Conservation (phyloP, 345 rosid species). For the Turnera subulata region DNA sequence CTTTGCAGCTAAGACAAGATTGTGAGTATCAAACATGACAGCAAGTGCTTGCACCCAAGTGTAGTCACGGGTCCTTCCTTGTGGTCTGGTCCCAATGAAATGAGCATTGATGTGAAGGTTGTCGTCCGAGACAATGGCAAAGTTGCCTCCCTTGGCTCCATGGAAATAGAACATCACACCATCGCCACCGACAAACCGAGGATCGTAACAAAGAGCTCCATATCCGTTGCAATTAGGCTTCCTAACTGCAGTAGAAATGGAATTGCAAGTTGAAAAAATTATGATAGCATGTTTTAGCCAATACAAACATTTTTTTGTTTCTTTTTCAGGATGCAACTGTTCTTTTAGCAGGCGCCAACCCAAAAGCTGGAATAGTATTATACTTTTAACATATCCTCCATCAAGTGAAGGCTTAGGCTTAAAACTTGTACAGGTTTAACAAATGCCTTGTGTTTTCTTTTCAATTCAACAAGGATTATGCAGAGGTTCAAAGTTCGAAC, state of each 20-base stretch:
- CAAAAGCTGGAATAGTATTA: too few species aligned
- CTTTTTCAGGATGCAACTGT: too few species aligned
- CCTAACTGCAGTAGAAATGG: neutral
- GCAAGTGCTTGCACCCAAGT: constrained; percentile 70
- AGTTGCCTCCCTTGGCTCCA: constrained; percentile 5
- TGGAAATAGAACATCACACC: constrained; percentile 85
- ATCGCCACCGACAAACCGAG: constrained; percentile 75
- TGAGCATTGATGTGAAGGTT: constrained; percentile 69
- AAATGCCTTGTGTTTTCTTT: too few species aligned
- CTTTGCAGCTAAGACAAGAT: constrained; percentile 53
- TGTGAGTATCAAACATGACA: constrained; percentile 39
- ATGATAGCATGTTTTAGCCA: too few species aligned
- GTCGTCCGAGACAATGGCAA: constrained; percentile 48
- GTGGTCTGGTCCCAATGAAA: constrained; percentile 47
- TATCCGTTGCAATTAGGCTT: constrained; percentile 32
- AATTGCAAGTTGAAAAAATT: too few species aligned
- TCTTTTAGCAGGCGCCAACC: too few species aligned
- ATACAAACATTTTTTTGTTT: too few species aligned
- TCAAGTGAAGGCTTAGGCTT: too few species aligned
- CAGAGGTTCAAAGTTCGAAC: too few species aligned
- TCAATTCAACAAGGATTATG: too few species aligned
- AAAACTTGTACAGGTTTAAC: too few species aligned
- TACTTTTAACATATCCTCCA: too few species aligned
- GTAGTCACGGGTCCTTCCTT: constrained; percentile 46
- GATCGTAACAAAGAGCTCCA: constrained; percentile 45